phyloP scores from a whole-genome alignment of 371 early-diverging fungal species.

The Vittaforma corneae region DNA sequence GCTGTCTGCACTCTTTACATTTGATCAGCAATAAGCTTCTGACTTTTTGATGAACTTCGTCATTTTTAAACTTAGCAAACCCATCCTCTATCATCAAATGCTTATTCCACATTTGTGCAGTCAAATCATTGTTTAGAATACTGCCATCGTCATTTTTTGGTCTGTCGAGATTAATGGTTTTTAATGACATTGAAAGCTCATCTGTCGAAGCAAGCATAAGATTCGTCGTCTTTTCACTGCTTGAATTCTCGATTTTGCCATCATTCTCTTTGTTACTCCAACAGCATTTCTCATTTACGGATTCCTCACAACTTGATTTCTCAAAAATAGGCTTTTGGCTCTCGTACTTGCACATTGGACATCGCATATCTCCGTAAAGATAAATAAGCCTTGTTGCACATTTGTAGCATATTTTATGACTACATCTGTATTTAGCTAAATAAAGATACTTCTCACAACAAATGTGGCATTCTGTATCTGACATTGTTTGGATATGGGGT shows the following conservation, averaged over 20 bases:
- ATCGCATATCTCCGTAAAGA: slow-evolving; percentile 26
- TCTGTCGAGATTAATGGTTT: too few species aligned
- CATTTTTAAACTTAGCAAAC: slow-evolving; percentile 13
- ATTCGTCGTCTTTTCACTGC: neutral
- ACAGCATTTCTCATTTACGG: neutral
- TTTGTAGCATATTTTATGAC: slow-evolving; percentile 37
- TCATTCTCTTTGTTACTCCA: neutral
- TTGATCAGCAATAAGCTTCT: slow-evolving; percentile 28
- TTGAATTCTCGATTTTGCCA: slow-evolving; percentile 6
- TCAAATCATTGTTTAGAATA: too few species aligned
- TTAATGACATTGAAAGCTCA: too few species aligned
- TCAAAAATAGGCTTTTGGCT: slow-evolving; percentile 1
- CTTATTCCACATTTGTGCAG: neutral
- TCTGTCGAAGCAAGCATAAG: neutral
- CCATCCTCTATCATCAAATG: neutral
- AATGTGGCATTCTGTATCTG: slow-evolving; percentile 46
- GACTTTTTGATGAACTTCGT: slow-evolving; percentile 26
- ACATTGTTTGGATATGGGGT: too few species aligned
- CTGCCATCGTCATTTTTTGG: too few species aligned
- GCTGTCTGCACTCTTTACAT: slow-evolving; percentile 44
- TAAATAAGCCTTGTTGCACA: slow-evolving; percentile 39
- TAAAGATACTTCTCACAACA: slow-evolving; percentile 11
- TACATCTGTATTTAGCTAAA: slow-evolving; percentile 38
- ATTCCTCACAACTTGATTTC: neutral
- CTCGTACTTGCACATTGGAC: slow-evolving; percentile 40